phyloP scores from a whole-genome alignment of 805 yeast genomes.

The Candida parachauliodes region DNA sequence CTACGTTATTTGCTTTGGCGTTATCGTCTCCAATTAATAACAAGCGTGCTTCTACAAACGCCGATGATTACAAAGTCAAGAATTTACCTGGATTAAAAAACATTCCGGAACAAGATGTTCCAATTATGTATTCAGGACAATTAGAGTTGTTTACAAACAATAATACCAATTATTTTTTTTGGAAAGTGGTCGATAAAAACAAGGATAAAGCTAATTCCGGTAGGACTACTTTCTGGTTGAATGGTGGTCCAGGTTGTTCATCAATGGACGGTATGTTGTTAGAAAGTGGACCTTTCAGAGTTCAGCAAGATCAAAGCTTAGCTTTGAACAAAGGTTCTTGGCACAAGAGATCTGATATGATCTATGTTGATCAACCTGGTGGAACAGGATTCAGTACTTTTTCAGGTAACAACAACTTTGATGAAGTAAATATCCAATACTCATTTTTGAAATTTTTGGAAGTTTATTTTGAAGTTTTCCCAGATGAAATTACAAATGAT shows the following conservation, averaged over 20 bases:
- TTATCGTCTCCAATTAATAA: background rate
- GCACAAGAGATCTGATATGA: conserved; percentile 72
- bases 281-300: conserved; percentile 87
- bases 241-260: conserved; percentile 99
- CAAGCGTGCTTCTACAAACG: background rate
- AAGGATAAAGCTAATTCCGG: conserved; percentile 24
- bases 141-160: conserved; percentile 52
- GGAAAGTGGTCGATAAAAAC: conserved; percentile 53
- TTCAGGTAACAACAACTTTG: conserved; percentile 45
- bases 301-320: conserved; percentile 43
- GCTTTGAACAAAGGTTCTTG: conserved; percentile 71
- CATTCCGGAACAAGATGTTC: conserved; percentile 29
- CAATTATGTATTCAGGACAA: conserved; percentile 65
- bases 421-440: conserved; percentile 52
- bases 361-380: conserved; percentile 91
- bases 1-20: background rate
- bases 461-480: conserved; percentile 66
- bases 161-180: conserved; percentile 66
- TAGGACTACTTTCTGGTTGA: conserved; percentile 77
- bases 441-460: conserved; percentile 66
- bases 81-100: conserved; percentile 37
- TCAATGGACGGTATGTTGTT: conserved; percentile 97
- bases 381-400: conserved; percentile 83
- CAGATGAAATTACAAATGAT: conserved; percentile 62
- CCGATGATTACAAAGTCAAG: conserved; percentile 21